Evolutionary conservation across 768 basidiomycete species (phyloP).

Genomic region (Trametes maxima): DNA sequence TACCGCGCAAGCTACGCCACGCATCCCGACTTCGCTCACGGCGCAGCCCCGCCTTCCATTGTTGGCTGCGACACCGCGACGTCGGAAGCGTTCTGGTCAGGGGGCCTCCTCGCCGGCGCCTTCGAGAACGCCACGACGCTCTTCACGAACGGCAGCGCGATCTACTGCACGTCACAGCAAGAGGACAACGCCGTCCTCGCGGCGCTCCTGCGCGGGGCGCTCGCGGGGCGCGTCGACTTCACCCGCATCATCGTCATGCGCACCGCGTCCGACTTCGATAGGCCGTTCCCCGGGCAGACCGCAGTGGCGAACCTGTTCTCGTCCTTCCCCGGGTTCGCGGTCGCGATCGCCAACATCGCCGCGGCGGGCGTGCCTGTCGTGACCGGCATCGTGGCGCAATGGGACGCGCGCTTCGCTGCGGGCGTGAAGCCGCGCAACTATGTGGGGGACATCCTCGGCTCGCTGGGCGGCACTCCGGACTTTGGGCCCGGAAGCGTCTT

Average conservation of each 20-base stretch:
- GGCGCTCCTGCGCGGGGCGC: slow-evolving; percentile 39
- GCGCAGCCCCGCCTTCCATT: slow-evolving; percentile 36
- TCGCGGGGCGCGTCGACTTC: slow-evolving; percentile 39
- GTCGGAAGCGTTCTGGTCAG: slow-evolving; percentile 41
- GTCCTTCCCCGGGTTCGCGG: slow-evolving; percentile 35
- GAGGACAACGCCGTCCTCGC: slow-evolving; percentile 46
- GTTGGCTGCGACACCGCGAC: slow-evolving; percentile 41
- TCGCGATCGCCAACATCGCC: slow-evolving; percentile 40
- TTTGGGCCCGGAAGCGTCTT: slow-evolving; percentile 32
- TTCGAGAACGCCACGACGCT: slow-evolving; percentile 42
- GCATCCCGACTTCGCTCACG: slow-evolving; percentile 32
- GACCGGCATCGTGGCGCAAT: slow-evolving; percentile 37
- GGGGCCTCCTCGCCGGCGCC: slow-evolving; percentile 37
- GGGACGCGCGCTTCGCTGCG: slow-evolving; percentile 35
- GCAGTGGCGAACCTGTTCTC: slow-evolving; percentile 35
- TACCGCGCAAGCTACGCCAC: slow-evolving; percentile 37
- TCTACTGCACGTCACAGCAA: slow-evolving; percentile 40
- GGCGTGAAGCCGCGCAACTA: slow-evolving; percentile 38
- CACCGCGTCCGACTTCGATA: slow-evolving; percentile 41
- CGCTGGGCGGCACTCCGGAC: slow-evolving; percentile 32
- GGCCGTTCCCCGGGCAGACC: slow-evolving; percentile 25
- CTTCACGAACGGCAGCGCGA: slow-evolving; percentile 37
- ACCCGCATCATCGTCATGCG: slow-evolving; percentile 41
- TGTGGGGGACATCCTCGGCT: slow-evolving; percentile 36
- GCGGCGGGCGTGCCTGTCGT: slow-evolving; percentile 42